Percentiles rank a stretch among this genome's conserved stretches.
Evolutionary conservation across 805 yeast species (phyloP).

Genomic region (Pichia nanzhaoensis): DNA sequence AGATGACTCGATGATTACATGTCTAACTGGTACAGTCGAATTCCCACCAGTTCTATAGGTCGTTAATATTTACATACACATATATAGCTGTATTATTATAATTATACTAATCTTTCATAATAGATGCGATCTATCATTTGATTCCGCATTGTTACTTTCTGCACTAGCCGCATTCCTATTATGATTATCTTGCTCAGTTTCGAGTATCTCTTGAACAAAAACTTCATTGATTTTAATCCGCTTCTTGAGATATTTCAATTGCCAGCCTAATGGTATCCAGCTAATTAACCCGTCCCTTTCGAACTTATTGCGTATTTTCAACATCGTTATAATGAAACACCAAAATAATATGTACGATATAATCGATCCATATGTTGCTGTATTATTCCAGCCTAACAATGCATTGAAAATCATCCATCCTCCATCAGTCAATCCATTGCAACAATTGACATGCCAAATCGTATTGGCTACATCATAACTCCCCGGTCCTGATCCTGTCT

Average conservation of each 20-base stretch:
- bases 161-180: background rate
- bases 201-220: conserved; percentile 21
- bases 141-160: background rate
- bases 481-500: conserved; percentile 90
- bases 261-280: conserved; percentile 54
- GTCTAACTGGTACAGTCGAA: conserved; percentile 68
- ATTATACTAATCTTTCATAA: too few species aligned
- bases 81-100: background rate
- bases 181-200: conserved; percentile 10
- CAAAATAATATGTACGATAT: conserved; percentile 67
- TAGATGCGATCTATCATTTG: conserved; percentile 2
- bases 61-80: background rate
- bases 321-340: conserved; percentile 42
- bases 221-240: conserved; percentile 24
- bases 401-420: conserved; percentile 90
- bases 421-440: conserved; percentile 89
- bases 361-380: conserved; percentile 88
- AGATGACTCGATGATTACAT: conserved; percentile 75
- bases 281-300: conserved; percentile 57
- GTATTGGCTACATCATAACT: conserved; percentile 74
- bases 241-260: conserved; percentile 46
- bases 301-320: conserved; percentile 40
- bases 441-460: conserved; percentile 93
- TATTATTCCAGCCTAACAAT: conserved; percentile 87
- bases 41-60: conserved; percentile 32